phyloP scores from a whole-genome alignment of 306 rosid genomes.

The Biancaea sappan region DNA sequence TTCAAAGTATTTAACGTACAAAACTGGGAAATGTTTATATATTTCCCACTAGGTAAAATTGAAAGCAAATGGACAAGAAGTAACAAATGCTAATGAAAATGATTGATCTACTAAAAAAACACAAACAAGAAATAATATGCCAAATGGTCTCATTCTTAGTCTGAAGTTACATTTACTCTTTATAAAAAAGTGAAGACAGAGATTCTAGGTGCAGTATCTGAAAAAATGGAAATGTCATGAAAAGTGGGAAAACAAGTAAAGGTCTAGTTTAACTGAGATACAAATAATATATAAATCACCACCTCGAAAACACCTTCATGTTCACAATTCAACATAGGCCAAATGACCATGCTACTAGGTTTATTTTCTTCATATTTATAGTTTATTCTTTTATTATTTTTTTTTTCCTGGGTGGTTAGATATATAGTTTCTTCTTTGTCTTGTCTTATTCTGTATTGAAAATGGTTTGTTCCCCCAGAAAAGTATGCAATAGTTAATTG shows the following conservation, averaged over 20 bases:
- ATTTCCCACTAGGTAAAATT: neutral
- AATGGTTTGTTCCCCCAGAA: neutral
- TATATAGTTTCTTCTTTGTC: neutral
- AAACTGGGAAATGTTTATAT: neutral
- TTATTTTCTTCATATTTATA: no score
- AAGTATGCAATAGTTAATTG: no score
- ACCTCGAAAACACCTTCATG: no score
- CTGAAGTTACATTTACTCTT: neutral
- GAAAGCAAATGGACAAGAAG: neutral
- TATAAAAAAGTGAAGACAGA: neutral
- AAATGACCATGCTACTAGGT: no score
- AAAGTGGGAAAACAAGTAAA: no score
- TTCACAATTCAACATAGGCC: no score
- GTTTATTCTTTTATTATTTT: no score
- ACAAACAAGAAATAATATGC: neutral
- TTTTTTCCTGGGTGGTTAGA: no score
- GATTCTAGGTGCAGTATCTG: neutral
- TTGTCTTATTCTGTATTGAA: neutral
- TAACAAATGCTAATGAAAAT: neutral
- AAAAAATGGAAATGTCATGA: neutral
- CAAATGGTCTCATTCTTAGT: neutral
- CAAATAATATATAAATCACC: no score
- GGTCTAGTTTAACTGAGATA: no score
- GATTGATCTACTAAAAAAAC: neutral
- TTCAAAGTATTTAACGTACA: neutral